phyloP scores from a whole-genome alignment of 257 asterid genomes.

The Rauvolfia tetraphylla region DNA sequence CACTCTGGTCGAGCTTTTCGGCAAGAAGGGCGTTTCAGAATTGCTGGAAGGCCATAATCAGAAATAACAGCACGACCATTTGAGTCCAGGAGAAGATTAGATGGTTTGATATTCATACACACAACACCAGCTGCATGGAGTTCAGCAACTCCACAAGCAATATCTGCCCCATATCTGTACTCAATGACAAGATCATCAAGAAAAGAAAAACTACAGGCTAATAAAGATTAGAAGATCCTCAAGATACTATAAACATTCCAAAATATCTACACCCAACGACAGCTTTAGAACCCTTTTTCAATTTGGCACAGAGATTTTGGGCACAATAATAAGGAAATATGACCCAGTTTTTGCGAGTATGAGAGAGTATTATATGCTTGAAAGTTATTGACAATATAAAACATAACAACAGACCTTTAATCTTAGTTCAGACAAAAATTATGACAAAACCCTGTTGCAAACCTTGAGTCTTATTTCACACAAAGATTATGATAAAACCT shows the following conservation, averaged over 20 bases:
- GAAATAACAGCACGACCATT: slow-evolving; percentile 94
- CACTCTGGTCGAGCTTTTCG: slow-evolving; percentile 75
- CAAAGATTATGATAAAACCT: too few relatives aligned
- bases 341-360: not conserved
- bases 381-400: not conserved
- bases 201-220: slow-evolving; percentile 2
- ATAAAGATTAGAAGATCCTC: not conserved
- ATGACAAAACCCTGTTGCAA: not conserved
- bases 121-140: slow-evolving; percentile 99
- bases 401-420: not conserved
- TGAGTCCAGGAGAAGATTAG: slow-evolving; percentile 89
- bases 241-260: not conserved
- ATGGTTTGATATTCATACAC: slow-evolving; percentile 95
- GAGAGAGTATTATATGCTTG: not conserved
- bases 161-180: slow-evolving; percentile 92
- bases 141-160: slow-evolving; percentile 98
- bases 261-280: not conserved
- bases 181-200: slow-evolving; percentile 28
- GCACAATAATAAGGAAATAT: not conserved
- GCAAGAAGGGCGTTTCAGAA: slow-evolving; percentile 78
- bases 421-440: not conserved
- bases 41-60: slow-evolving; percentile 95
- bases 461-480: too few relatives aligned
- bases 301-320: not conserved
- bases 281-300: not conserved